Base-by-base conservation (phyloP, 2,329 filamentous ascomycete species). In the Metarhizium album region DNA sequence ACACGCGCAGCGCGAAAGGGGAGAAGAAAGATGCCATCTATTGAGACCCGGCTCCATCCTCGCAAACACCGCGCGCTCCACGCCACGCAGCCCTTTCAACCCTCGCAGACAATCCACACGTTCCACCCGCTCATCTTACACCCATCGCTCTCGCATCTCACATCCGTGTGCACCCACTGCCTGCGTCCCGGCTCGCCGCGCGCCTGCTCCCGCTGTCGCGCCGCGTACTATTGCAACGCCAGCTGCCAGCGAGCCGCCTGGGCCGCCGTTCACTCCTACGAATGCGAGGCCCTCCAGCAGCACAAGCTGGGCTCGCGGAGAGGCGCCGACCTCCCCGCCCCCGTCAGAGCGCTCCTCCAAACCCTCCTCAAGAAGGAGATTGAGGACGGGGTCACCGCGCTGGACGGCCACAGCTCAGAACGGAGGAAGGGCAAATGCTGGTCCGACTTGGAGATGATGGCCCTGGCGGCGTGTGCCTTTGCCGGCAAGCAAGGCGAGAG, bases 171-270 rank as follows among this genome's bases (percentile, higher is more conserved):
- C 67, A 71, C 71, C 54, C 64, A 73, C 65, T 81, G 78, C 62
- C 67, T 79, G 27, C 57, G 55, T 37, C 49, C 57, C 27, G 57
- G 58, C 43, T 51, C 50, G 31, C 59, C 60, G 23, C 60, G 59
- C 42, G 67, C 70, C 22, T 84, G 80, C 63, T 73, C 73, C 0
- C 73, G 69, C 46, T 84, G 80, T 65, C 71, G 67, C 27, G 67
- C 72, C 1, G 70, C 72, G 3, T 70, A 67, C 24, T 84, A 84
- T 68, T 84, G 80, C 66, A 67, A 69, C 47, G 51, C 65, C 7
- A 55, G 60, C 4, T 84, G 80, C 64, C 80, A 84, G 64, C 66
- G 67, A 23, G 65, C 70, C 2, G 73, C 77, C 59, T 83, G 80
- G 79, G 62, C 62, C 7, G 60, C 62, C 2, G 67, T 70, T 40